These are phyloP conservation scores for Pyrrhoderma lamaoense DNA, from an alignment of 1,284 basidiomycete species.

Conservation along the genomic window DNA sequence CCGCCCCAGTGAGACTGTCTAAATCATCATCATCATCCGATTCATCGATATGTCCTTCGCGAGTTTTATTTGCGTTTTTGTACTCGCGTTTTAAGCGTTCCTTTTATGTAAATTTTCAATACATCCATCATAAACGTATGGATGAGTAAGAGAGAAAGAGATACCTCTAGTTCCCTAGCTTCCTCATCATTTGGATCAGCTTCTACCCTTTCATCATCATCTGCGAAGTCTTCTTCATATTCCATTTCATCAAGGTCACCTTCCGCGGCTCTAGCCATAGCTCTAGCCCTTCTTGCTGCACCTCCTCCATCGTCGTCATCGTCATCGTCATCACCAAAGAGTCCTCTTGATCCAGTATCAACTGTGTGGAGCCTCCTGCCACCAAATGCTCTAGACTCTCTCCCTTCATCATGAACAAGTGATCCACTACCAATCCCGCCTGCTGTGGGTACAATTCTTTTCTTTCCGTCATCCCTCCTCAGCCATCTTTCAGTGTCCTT, in stretches of 20 bases:
- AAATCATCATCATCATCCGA: slow-evolving; percentile 61
- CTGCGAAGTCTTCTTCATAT: slow-evolving; percentile 79
- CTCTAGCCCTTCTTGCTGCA: slow-evolving; percentile 35
- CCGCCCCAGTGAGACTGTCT: slow-evolving; percentile 55
- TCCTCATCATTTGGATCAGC: slow-evolving; percentile 74
- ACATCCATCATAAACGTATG: not conserved
- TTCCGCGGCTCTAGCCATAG: slow-evolving; percentile 57
- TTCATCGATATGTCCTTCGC: slow-evolving; percentile 62
- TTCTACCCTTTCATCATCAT: slow-evolving; percentile 77
- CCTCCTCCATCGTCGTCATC: slow-evolving; percentile 39
- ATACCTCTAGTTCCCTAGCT: slow-evolving; percentile 77
- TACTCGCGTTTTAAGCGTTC: slow-evolving; percentile 82
- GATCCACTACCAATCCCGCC: slow-evolving; percentile 38
- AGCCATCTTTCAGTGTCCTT: slow-evolving; percentile 67
- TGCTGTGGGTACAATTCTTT: slow-evolving; percentile 36
- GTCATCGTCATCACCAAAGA: slow-evolving; percentile 67
- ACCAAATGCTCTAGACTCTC: slow-evolving; percentile 49
- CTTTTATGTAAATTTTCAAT: slow-evolving; percentile 31
- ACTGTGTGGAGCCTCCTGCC: slow-evolving; percentile 56
- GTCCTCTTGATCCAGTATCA: slow-evolving; percentile 48
- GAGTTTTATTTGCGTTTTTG: slow-evolving; percentile 64
- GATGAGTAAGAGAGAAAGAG: slow-evolving; percentile 18
- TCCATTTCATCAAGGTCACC: slow-evolving; percentile 76
- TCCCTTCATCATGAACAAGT: slow-evolving; percentile 27
- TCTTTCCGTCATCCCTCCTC: slow-evolving; percentile 49